Conservation (phyloP, 305 asterid species). For the Stenogyne calaminthoides region DNA sequence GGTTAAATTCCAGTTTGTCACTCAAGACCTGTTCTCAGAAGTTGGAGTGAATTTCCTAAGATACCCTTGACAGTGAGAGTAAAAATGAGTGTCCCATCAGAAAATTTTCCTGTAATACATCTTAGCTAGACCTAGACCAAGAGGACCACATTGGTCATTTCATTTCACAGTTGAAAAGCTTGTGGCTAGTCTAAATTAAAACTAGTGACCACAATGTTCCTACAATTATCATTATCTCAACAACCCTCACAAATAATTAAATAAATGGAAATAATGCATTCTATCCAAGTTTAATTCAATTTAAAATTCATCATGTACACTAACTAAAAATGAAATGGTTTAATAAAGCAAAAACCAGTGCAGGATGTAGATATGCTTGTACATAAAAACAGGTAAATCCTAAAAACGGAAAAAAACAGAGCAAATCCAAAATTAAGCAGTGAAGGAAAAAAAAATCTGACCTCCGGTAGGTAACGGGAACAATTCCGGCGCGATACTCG, state of each 20-base stretch:
- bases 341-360: neutral
- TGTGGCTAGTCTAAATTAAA: neutral
- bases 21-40: neutral
- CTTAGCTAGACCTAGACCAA: too few species aligned
- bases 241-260: neutral
- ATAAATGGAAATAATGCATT: neutral
- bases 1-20: neutral
- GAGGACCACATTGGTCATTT: neutral
- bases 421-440: neutral
- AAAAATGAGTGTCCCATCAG: neutral
- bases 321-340: neutral
- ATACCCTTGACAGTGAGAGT: constrained; percentile 5
- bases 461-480: constrained; percentile 78
- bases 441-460: constrained; percentile 1
- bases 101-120: too few species aligned
- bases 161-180: neutral
- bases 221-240: neutral
- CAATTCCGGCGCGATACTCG: constrained; percentile 80
- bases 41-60: neutral
- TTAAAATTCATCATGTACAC: neutral
- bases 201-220: neutral
- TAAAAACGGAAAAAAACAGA: too few species aligned
- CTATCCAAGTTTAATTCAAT: neutral
- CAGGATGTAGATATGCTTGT: too few species aligned
- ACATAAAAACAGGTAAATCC: neutral